These are phyloP conservation scores for Eimeria zaria DNA, from an alignment of 169 alveolate genomes.

Conservation along the genomic window DNA sequence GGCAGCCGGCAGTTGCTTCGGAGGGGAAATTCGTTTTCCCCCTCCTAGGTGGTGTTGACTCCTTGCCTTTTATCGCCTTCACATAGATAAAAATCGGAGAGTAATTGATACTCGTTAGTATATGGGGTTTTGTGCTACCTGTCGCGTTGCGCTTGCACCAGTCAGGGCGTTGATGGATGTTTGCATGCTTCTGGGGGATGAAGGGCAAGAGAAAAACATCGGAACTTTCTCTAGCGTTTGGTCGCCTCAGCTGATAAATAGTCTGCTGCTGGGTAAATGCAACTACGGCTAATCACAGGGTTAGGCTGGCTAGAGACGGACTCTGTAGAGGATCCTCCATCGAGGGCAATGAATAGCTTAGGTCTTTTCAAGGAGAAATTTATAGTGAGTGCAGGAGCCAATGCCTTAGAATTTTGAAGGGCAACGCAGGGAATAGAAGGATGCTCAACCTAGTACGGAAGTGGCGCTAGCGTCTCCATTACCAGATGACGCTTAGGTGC, in stretches of 20 bases:
- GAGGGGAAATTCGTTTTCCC: background rate
- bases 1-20: constrained; percentile 14
- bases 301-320: background rate
- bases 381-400: background rate
- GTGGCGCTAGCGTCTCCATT: background rate
- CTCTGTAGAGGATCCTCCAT: background rate
- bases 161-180: background rate
- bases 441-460: background rate
- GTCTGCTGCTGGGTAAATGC: background rate
- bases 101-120: background rate
- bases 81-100: background rate
- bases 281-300: background rate
- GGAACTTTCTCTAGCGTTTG: background rate
- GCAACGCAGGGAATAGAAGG: background rate
- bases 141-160: background rate
- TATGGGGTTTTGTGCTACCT: background rate
- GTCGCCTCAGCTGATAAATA: background rate
- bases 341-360: background rate
- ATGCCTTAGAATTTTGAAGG: background rate
- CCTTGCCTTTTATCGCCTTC: constrained; percentile 6
- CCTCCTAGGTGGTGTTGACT: background rate
- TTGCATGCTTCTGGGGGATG: background rate
- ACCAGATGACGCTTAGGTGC: background rate
- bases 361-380: background rate
- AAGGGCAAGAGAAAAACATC: background rate